A percentile compares a stretch with the other conserved stretches of the same genome.
Evolutionary conservation across 139 green algal genomes (phyloP).

Genomic region (Nannochloris sp.): DNA sequence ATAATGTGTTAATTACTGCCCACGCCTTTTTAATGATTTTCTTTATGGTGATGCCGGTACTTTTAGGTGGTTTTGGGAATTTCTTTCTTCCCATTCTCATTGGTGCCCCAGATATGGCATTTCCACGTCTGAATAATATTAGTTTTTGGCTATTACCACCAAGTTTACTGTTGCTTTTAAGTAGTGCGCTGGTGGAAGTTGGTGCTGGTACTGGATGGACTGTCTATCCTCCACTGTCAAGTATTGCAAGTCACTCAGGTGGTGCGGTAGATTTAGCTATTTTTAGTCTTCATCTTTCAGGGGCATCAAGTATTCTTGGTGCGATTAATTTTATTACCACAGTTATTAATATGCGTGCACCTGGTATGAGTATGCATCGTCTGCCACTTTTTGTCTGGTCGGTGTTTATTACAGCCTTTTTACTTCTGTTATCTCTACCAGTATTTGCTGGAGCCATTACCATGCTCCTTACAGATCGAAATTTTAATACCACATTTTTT

Average conservation of each 20-base stretch:
- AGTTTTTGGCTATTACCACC: slow-evolving; percentile 34
- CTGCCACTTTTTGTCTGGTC: slow-evolving; percentile 54
- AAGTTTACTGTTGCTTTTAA: slow-evolving; percentile 36
- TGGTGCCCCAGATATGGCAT: slow-evolving; percentile 47
- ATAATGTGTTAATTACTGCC: slow-evolving; percentile 48
- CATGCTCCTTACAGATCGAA: slow-evolving; percentile 56
- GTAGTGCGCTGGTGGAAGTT: slow-evolving; percentile 41
- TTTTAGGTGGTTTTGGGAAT: slow-evolving; percentile 13
- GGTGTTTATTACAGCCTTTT: slow-evolving; percentile 39
- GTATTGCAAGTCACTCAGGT: slow-evolving; percentile 45
- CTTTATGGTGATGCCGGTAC: slow-evolving; percentile 20
- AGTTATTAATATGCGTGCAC: slow-evolving; percentile 49
- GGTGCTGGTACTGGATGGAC: slow-evolving; percentile 44
- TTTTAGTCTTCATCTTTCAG: slow-evolving; percentile 55
- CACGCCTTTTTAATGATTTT: slow-evolving; percentile 21
- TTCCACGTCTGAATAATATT: slow-evolving; percentile 46
- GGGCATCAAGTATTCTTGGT: slow-evolving; percentile 47
- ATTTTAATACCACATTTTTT: slow-evolving; percentile 59
- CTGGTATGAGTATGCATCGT: slow-evolving; percentile 49
- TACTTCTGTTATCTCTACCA: slow-evolving; percentile 41
- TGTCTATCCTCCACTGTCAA: slow-evolving; percentile 39
- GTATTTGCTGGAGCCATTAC: slow-evolving; percentile 50
- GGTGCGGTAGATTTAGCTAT: slow-evolving; percentile 53
- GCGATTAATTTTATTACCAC: slow-evolving; percentile 56
- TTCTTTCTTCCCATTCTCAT: slow-evolving; percentile 20